These are phyloP conservation scores for Mortierella sp. DNA, from an alignment of 371 early-diverging fungal genomes.

Conservation along the genomic window DNA sequence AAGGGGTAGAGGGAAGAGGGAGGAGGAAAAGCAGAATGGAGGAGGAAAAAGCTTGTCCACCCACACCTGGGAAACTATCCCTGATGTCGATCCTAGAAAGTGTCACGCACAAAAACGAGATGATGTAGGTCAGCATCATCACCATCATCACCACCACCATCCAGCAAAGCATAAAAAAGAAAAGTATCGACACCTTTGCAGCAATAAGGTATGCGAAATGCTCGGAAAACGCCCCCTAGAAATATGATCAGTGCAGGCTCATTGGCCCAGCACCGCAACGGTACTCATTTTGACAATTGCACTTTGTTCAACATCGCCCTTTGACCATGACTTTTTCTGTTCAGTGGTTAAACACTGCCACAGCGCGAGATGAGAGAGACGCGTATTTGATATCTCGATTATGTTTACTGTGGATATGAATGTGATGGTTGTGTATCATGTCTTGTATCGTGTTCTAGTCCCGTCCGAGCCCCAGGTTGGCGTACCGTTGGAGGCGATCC, in stretches of 20 bases:
- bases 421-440: not conserved
- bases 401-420: not conserved
- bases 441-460: conserved; percentile 1
- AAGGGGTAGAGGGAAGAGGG: not conserved
- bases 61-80: too few species aligned
- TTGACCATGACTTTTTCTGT: too few species aligned
- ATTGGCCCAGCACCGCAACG: not conserved
- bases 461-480: conserved; percentile 37
- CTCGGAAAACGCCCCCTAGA: not conserved
- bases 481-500: conserved; percentile 45
- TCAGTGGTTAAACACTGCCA: conserved; percentile 2
- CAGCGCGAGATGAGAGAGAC: not conserved
- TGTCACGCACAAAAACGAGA: too few species aligned
- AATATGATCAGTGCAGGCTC: not conserved
- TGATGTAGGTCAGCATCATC: too few species aligned
- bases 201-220: too few species aligned
- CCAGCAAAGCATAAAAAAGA: too few species aligned
- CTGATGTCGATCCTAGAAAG: too few species aligned
- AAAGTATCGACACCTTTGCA: too few species aligned
- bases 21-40: not conserved
- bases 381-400: not conserved
- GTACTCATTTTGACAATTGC: conserved; percentile 4
- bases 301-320: too few species aligned
- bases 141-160: too few species aligned
- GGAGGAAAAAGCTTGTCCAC: too few species aligned